Percentiles rank a stretch among this genome's conserved stretches.
Conservation (phyloP, 306 rosid genomes). For the Aeschynomene evenia region DNA sequence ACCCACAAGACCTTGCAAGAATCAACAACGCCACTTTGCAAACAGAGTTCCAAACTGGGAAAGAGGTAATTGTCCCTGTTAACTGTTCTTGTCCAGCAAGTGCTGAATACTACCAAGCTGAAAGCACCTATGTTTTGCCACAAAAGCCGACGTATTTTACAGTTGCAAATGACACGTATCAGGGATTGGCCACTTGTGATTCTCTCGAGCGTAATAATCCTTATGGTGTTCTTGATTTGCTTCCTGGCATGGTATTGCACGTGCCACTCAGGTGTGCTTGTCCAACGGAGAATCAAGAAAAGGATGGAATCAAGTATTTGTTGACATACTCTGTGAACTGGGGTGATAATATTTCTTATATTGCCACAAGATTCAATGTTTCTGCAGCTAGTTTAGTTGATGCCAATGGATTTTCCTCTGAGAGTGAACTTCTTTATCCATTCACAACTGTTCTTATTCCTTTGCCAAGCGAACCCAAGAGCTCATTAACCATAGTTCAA, state of each 20-base stretch:
- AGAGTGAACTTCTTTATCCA: conserved; percentile 24
- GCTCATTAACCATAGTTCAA: conserved; percentile 34
- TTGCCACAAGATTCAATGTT: conserved; percentile 49
- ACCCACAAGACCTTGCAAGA: conserved; percentile 43
- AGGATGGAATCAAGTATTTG: conserved; percentile 47
- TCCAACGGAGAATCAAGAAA: conserved; percentile 45
- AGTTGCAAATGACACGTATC: conserved; percentile 41
- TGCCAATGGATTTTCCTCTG: conserved; percentile 52
- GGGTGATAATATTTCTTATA: conserved; percentile 39
- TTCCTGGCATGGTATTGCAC: conserved; percentile 35
- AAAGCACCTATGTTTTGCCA: conserved; percentile 26
- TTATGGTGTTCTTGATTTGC: conserved; percentile 30
- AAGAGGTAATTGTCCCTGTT: conserved; percentile 63
- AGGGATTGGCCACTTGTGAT: conserved; percentile 60
- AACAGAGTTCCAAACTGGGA: conserved; percentile 35
- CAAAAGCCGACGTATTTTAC: conserved; percentile 23
- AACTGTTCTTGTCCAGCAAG: conserved; percentile 47
- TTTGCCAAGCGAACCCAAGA: conserved; percentile 41
- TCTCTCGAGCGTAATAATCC: conserved; percentile 50
- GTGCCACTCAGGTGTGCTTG: conserved; percentile 80
- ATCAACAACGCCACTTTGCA: conserved; percentile 36
- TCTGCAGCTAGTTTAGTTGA: conserved; percentile 30
- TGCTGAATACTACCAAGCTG: conserved; percentile 51
- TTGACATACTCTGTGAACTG: conserved; percentile 44
- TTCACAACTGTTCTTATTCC: conserved; percentile 66